Percentiles rank a stretch among this genome's conserved stretches.
Evolutionary conservation across 2,329 filamentous ascomycete genomes (phyloP).

Genomic region (Neurospora sp.): DNA sequence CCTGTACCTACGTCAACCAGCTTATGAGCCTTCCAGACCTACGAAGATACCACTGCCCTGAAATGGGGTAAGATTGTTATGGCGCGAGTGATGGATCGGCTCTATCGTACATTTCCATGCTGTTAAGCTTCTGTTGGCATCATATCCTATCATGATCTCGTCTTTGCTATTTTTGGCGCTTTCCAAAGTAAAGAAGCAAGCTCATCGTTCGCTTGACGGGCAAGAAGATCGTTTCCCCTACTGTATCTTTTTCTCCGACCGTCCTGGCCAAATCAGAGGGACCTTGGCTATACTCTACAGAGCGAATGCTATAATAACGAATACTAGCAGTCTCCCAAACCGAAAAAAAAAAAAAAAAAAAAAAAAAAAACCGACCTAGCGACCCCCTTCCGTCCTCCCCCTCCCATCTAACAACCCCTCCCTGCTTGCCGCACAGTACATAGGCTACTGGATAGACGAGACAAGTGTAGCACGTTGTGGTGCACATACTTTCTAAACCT

Average conservation of each 20-base stretch:
- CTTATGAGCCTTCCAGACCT: neutral
- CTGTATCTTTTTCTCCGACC: neutral
- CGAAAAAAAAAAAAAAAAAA: neutral
- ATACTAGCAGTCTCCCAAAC: neutral
- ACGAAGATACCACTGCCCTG: neutral
- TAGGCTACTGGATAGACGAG: neutral
- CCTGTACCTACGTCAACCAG: neutral
- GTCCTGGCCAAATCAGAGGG: neutral
- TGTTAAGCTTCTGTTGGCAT: neutral
- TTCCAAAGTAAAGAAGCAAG: neutral
- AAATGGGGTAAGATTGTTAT: neutral
- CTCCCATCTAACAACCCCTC: neutral
- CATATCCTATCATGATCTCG: neutral
- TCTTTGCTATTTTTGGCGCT: neutral
- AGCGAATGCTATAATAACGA: neutral
- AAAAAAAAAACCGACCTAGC: neutral
- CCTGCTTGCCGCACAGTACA: neutral
- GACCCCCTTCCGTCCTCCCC: neutral
- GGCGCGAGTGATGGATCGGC: neutral
- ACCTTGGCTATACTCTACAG: neutral
- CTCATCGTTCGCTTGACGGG: neutral
- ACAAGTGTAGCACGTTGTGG: neutral
- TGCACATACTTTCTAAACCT: neutral
- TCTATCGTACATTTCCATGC: neutral
- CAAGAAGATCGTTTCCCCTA: neutral